phyloP scores from a whole-genome alignment of 2,329 filamentous ascomycete genomes.

The Plectosphaerella sp. region DNA sequence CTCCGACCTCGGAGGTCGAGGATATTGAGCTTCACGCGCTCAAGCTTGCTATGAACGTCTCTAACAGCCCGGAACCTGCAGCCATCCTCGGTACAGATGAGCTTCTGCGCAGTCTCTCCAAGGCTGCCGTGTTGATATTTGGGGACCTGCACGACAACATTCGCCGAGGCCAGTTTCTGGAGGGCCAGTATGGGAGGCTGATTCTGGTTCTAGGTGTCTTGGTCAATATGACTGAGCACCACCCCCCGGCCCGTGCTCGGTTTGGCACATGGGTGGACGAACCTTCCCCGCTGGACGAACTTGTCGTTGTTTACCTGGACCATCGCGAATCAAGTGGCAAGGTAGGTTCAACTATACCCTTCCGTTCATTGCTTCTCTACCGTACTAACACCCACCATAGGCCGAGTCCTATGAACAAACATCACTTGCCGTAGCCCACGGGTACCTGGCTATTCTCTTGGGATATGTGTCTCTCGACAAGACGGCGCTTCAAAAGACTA shows the following conservation, averaged over 20 bases:
- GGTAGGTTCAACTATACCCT: constrained; percentile 44
- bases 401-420: constrained; percentile 70
- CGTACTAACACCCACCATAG: constrained; percentile 29
- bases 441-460: constrained; percentile 79
- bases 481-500: constrained; percentile 38
- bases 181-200: constrained; percentile 60
- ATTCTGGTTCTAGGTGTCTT: constrained; percentile 76
- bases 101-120: constrained; percentile 44
- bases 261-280: constrained; percentile 25
- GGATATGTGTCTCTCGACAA: constrained; percentile 69
- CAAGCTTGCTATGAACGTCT: constrained; percentile 76
- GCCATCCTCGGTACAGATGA: constrained; percentile 61
- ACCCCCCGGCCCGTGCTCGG: constrained; percentile 51
- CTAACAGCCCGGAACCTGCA: constrained; percentile 71
- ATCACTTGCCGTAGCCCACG: constrained; percentile 76
- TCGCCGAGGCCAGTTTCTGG: constrained; percentile 41
- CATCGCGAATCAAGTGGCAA: constrained; percentile 62
- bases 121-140: constrained; percentile 49
- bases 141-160: constrained; percentile 41
- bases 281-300: constrained; percentile 46
- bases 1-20: constrained; percentile 29
- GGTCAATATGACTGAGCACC: constrained; percentile 85
- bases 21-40: constrained; percentile 47
- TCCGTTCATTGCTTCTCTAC: too few relatives aligned
- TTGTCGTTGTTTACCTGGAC: constrained; percentile 64